These are phyloP conservation scores for Rhodosporidiobolus odoratus DNA, from an alignment of 768 basidiomycete species.

Conservation along the genomic window DNA sequence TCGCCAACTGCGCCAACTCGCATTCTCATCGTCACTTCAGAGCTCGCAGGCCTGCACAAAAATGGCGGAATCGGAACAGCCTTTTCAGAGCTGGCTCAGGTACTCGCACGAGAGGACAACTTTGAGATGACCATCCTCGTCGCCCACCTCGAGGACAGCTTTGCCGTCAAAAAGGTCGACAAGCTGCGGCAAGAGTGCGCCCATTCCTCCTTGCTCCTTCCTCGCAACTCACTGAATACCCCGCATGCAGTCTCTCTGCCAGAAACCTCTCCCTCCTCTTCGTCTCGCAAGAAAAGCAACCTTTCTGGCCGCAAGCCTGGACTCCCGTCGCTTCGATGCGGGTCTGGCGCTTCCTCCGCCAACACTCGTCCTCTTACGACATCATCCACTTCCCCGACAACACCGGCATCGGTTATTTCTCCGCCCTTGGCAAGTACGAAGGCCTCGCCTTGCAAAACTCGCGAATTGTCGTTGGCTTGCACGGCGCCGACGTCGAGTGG, in stretches of 20 bases:
- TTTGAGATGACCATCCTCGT: slow-evolving; percentile 32
- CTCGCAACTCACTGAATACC: background rate
- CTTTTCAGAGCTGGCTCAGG: slow-evolving; percentile 27
- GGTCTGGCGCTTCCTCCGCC: slow-evolving; percentile 22
- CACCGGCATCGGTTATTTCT: slow-evolving; percentile 35
- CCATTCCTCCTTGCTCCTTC: accelerated
- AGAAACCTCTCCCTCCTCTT: slow-evolving; percentile 27
- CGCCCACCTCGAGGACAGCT: slow-evolving; percentile 25
- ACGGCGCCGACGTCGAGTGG: slow-evolving; percentile 39
- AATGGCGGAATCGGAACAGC: slow-evolving; percentile 39
- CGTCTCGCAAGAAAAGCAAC: slow-evolving; percentile 19
- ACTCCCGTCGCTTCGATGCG: slow-evolving; percentile 33
- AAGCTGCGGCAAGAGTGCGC: slow-evolving; percentile 12
- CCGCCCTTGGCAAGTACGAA: slow-evolving; percentile 20
- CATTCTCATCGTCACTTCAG: slow-evolving; percentile 33
- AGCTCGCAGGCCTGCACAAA: slow-evolving; percentile 36
- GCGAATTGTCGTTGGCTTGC: slow-evolving; percentile 33
- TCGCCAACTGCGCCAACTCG: background rate
- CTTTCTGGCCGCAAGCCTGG: slow-evolving; percentile 33
- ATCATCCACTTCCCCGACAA: slow-evolving; percentile 40
- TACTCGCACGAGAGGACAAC: slow-evolving; percentile 6
- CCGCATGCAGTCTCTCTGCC: background rate
- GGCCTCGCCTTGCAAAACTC: slow-evolving; percentile 24
- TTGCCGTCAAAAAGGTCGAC: slow-evolving; percentile 10
- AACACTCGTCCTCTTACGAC: slow-evolving; percentile 19